Percentiles rank a stretch among this genome's conserved stretches.
Conservation (phyloP, 345 rosid species). For the Citrus mangshanensis region DNA sequence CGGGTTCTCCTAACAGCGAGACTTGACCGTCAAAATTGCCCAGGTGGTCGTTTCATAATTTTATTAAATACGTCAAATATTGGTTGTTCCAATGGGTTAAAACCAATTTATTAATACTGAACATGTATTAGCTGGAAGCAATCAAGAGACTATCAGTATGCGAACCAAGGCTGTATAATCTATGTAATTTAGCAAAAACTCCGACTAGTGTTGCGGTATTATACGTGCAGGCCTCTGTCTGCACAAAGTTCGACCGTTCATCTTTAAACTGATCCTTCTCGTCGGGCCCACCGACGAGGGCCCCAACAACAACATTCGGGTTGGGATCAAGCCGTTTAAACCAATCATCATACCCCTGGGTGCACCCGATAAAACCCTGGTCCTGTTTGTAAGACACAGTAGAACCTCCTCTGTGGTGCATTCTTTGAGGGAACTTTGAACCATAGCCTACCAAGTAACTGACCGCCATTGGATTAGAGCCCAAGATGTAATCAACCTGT, state of each 20-base stretch:
- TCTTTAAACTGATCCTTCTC: constrained; percentile 41
- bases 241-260: constrained; percentile 39
- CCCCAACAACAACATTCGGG: constrained; percentile 50
- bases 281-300: constrained; percentile 68
- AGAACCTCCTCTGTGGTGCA: constrained; percentile 79
- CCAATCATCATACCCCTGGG: constrained; percentile 59
- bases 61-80: too few species aligned
- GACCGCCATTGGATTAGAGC: constrained; percentile 51
- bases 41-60: too few species aligned
- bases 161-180: not conserved
- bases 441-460: constrained; percentile 69
- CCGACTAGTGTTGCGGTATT: constrained; percentile 57
- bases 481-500: constrained; percentile 60
- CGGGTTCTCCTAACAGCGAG: too few species aligned
- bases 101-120: not conserved
- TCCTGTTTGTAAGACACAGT: constrained; percentile 36
- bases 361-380: constrained; percentile 63
- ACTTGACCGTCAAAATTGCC: too few species aligned
- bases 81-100: too few species aligned
- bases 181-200: constrained; percentile 40
- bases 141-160: not conserved
- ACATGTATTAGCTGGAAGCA: constrained; percentile 10
- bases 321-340: constrained; percentile 33
- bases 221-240: constrained; percentile 64
- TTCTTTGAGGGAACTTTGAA: constrained; percentile 37